Conservation (phyloP, 805 yeast genomes). For the Wickerhamomyces chaumierensis region DNA sequence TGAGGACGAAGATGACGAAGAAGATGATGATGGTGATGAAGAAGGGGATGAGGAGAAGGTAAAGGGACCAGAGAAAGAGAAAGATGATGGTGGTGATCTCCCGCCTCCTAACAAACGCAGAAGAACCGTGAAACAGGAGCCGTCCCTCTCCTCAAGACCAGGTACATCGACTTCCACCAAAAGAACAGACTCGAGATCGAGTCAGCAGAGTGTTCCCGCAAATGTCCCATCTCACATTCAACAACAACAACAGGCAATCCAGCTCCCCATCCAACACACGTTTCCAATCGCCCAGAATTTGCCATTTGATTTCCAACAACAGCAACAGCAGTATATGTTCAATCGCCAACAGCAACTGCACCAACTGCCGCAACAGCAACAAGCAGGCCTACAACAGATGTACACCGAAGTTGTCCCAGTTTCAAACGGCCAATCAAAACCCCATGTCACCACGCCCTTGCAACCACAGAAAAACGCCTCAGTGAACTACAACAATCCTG, state of each 20-base stretch:
- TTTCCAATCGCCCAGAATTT: slow-evolving; percentile 1
- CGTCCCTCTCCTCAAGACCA: slow-evolving; percentile 1
- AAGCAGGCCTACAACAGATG: slow-evolving; percentile 1
- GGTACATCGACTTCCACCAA: slow-evolving; percentile 1
- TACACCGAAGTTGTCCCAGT: slow-evolving; percentile 1
- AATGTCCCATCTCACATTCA: no score
- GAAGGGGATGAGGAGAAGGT: slow-evolving; percentile 8
- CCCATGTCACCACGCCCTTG: neutral
- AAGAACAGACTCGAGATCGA: slow-evolving; percentile 1
- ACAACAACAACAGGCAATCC: neutral
- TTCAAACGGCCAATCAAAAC: slow-evolving; percentile 1
- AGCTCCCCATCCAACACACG: slow-evolving; percentile 3
- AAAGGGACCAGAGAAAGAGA: no score
- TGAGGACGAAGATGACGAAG: slow-evolving; percentile 10
- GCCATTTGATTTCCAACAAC: slow-evolving; percentile 1
- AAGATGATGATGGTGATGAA: slow-evolving; percentile 10
- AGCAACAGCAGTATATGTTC: slow-evolving; percentile 3
- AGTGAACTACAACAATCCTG: slow-evolving; percentile 2
- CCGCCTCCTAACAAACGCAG: slow-evolving; percentile 5
- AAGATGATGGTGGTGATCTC: neutral
- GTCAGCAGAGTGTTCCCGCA: no score
- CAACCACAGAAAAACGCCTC: slow-evolving; percentile 1
- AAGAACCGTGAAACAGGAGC: slow-evolving; percentile 1
- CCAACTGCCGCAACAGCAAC: slow-evolving; percentile 3
- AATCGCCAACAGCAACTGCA: slow-evolving; percentile 2